These are phyloP conservation scores for Penicillium coffeae DNA, from an alignment of 495 filamentous ascomycete genomes.

Conservation along the genomic window DNA sequence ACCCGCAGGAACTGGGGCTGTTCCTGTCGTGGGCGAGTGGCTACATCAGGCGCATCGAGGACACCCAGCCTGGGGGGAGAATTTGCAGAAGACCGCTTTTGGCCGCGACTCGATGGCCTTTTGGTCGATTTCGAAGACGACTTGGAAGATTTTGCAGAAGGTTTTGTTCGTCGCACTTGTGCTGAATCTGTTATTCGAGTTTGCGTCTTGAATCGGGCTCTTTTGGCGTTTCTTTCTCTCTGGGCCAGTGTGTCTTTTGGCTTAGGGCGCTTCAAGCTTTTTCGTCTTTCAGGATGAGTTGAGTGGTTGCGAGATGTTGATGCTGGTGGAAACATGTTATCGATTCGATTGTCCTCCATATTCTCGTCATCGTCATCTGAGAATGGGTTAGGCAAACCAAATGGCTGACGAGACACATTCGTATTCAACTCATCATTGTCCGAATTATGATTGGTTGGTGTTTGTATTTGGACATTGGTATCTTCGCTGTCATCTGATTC, in stretches of 20 bases:
- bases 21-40: constrained; percentile 18
- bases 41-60: constrained; percentile 62
- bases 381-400: constrained; percentile 16
- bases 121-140: not conserved
- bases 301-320: constrained; percentile 20
- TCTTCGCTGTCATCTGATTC: constrained; percentile 47
- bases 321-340: constrained; percentile 49
- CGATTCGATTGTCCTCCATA: constrained; percentile 55
- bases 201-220: constrained; percentile 28
- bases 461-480: constrained; percentile 20
- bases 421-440: constrained; percentile 1
- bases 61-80: constrained; percentile 58
- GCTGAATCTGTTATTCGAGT: constrained; percentile 32
- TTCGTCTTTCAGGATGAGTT: constrained; percentile 17
- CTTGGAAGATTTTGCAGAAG: not conserved
- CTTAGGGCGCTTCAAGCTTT: constrained; percentile 41
- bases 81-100: constrained; percentile 7
- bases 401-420: not conserved
- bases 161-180: constrained; percentile 27
- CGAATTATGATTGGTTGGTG: constrained; percentile 1
- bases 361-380: constrained; percentile 34
- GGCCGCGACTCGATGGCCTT: not conserved
- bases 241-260: constrained; percentile 9
- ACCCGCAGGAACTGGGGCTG: constrained; percentile 73
- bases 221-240: constrained; percentile 21